Percentiles rank a stretch among this genome's conserved stretches.
These are phyloP conservation scores for Elongisporangium prolatum DNA, from an alignment of 352 stramenopile species.

Conservation along the genomic window DNA sequence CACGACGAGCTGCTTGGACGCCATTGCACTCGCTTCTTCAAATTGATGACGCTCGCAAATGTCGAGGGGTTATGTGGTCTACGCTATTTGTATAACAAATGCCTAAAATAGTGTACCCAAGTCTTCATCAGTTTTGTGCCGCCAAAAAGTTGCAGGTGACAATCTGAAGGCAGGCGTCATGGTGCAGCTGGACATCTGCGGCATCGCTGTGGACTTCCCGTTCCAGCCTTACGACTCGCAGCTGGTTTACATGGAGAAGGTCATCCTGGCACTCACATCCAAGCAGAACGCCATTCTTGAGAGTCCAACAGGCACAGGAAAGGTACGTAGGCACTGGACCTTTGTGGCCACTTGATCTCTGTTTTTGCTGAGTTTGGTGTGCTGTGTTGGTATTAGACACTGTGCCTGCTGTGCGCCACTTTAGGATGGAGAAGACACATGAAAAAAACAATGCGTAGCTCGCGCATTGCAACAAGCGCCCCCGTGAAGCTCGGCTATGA, in stretches of 20 bases:
- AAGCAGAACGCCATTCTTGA: constrained; percentile 97
- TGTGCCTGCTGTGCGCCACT: constrained; percentile 95
- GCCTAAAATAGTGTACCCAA: neutral
- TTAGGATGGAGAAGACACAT: constrained; percentile 90
- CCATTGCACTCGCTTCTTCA: constrained; percentile 15
- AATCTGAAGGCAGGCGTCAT: constrained; percentile 17
- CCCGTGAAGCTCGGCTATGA: constrained; percentile 45
- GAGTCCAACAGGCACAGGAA: constrained; percentile 97
- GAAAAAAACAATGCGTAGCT: constrained; percentile 41
- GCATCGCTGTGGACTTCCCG: constrained; percentile 93
- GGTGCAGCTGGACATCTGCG: constrained; percentile 83
- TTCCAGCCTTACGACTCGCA: constrained; percentile 97
- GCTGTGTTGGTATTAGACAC: constrained; percentile 54
- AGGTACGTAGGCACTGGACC: constrained; percentile 47
- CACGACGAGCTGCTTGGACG: constrained; percentile 46
- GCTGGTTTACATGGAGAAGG: constrained; percentile 96
- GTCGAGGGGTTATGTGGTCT: neutral
- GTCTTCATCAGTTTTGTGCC: neutral
- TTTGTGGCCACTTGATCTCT: neutral
- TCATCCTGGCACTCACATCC: constrained; percentile 87
- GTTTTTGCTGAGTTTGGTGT: neutral
- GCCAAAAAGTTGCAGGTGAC: constrained; percentile 8
- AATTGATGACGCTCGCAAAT: neutral
- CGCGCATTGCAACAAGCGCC: neutral
- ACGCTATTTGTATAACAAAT: neutral